Conservation (phyloP, 2,329 filamentous ascomycete genomes). For the Metarhizium anisopliae region DNA sequence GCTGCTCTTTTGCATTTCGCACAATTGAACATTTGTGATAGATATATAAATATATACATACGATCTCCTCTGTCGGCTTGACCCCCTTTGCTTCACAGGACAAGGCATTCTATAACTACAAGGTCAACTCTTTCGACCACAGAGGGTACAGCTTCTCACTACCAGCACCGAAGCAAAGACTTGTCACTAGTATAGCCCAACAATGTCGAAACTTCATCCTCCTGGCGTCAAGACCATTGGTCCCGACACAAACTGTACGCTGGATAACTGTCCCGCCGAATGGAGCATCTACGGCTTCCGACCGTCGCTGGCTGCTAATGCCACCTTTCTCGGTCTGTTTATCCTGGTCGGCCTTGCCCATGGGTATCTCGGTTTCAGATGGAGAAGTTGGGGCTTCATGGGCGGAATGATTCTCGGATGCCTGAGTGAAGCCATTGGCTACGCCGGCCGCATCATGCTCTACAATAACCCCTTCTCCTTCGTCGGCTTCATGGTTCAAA, state of each 20-base stretch:
- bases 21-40: no score
- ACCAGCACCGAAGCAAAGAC: not conserved
- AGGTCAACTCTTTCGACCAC: no score
- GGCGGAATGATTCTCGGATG: conserved; percentile 46
- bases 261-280: conserved; percentile 36
- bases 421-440: conserved; percentile 51
- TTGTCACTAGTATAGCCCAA: not conserved
- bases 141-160: not conserved
- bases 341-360: conserved; percentile 31
- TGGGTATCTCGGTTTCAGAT: conserved; percentile 33
- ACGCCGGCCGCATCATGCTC: conserved; percentile 49
- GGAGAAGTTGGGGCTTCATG: conserved; percentile 40
- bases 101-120: not conserved
- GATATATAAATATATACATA: not conserved
- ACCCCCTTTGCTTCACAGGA: not conserved
- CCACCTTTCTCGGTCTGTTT: conserved; percentile 42
- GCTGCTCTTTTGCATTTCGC: not conserved
- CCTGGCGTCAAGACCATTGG: conserved; percentile 29
- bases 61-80: not conserved
- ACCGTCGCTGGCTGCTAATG: conserved; percentile 44
- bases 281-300: conserved; percentile 45
- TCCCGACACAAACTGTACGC: conserved; percentile 34
- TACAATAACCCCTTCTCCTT: conserved; percentile 50
- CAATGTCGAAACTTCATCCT: conserved; percentile 6
- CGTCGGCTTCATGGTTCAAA: conserved; percentile 56